These are phyloP conservation scores for Scopulariopsis brevicaulis DNA, from an alignment of 2,329 filamentous ascomycete species.

Conservation along the genomic window DNA sequence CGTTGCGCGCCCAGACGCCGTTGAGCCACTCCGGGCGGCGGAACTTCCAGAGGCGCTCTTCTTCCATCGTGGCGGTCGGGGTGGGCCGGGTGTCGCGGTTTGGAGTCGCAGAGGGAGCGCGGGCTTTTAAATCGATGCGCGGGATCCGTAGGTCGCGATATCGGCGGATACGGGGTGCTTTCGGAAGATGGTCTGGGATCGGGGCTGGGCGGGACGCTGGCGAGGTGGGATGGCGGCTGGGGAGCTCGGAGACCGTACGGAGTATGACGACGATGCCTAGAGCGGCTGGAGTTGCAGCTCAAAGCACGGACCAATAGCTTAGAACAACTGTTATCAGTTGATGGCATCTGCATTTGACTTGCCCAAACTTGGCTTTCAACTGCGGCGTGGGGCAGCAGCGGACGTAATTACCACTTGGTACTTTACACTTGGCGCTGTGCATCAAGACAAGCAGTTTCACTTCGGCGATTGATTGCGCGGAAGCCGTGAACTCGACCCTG, in stretches of 20 bases:
- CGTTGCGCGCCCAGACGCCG: slow-evolving; percentile 50
- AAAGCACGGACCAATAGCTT: not conserved
- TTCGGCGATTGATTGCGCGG: not conserved
- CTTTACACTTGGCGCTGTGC: too few species aligned
- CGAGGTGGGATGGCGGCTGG: not conserved
- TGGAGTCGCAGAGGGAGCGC: not conserved
- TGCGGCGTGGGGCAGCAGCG: too few species aligned
- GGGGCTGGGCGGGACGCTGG: not conserved
- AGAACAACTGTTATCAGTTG: too few species aligned
- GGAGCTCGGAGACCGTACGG: not conserved
- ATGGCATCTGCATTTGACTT: too few species aligned
- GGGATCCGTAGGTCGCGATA: not conserved
- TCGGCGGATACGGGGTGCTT: not conserved
- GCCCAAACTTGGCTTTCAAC: too few species aligned
- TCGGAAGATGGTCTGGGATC: not conserved
- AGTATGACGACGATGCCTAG: not conserved
- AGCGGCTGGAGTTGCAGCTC: not conserved
- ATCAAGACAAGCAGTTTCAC: not conserved
- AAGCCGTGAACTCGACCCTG: not conserved
- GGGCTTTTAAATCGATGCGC: not conserved
- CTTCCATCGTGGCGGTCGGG: slow-evolving; percentile 35
- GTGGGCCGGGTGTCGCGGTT: not conserved
- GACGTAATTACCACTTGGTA: too few species aligned
- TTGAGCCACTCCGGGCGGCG: slow-evolving; percentile 55
- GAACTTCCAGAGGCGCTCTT: slow-evolving; percentile 59